A percentile compares a stretch with the other conserved stretches of the same genome.
These are phyloP conservation scores for Dactylellina parvicollis DNA, from an alignment of 2,329 filamentous ascomycete genomes.

Conservation along the genomic window DNA sequence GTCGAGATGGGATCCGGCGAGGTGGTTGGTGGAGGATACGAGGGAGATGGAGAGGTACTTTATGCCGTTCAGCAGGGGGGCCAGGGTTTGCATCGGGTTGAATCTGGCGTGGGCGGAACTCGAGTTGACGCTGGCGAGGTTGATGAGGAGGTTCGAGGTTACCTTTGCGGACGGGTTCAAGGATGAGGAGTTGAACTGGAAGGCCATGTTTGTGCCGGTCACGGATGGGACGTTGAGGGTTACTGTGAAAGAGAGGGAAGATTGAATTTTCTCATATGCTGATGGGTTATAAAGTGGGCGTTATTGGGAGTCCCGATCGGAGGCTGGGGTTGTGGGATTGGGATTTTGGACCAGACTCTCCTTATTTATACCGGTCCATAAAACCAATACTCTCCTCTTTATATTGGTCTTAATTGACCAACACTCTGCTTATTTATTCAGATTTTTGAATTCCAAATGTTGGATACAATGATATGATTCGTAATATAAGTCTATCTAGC, in stretches of 20 bases:
- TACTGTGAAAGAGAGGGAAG: slow-evolving; percentile 36
- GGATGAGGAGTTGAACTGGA: slow-evolving; percentile 41
- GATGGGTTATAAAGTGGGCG: too few species aligned
- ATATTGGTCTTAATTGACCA: too few species aligned
- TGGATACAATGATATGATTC: too few species aligned
- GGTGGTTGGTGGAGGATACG: slow-evolving; percentile 33
- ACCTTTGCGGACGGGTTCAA: slow-evolving; percentile 27
- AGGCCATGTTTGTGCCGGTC: slow-evolving; percentile 34
- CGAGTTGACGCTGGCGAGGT: slow-evolving; percentile 24
- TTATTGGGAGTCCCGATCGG: too few species aligned
- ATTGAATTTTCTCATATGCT: too few species aligned
- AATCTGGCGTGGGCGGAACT: slow-evolving; percentile 39
- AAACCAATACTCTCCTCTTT: too few species aligned
- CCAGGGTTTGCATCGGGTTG: slow-evolving; percentile 41
- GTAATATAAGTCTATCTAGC: too few species aligned
- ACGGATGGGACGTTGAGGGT: slow-evolving; percentile 24
- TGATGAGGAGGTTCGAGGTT: slow-evolving; percentile 39
- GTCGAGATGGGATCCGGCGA: slow-evolving; percentile 22
- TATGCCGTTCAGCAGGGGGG: slow-evolving; percentile 39
- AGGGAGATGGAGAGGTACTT: slow-evolving; percentile 39
- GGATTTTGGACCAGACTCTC: too few species aligned
- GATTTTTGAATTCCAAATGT: too few species aligned
- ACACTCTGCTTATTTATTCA: too few species aligned
- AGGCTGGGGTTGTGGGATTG: too few species aligned
- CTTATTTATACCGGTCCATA: too few species aligned